These are phyloP conservation scores for Lupinus albus DNA, from an alignment of 306 rosid species.

Conservation along the genomic window DNA sequence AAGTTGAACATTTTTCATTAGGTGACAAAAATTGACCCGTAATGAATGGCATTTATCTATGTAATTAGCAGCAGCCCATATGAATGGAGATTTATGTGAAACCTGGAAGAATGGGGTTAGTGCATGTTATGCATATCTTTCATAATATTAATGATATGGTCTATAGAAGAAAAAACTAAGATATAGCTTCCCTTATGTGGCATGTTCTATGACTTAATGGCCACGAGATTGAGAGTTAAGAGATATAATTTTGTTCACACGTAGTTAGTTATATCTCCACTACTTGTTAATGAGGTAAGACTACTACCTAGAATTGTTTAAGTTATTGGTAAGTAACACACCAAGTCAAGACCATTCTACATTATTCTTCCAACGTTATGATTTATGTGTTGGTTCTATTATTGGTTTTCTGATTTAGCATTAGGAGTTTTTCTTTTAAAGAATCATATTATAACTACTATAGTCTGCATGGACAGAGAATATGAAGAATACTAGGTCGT, in stretches of 20 bases:
- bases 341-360: constrained; percentile 14
- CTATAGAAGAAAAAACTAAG: constrained; percentile 4
- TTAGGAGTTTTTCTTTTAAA: no score
- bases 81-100: constrained; percentile 41
- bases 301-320: constrained; percentile 12
- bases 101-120: constrained; percentile 20
- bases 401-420: no score
- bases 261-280: constrained; percentile 43
- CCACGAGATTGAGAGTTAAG: not conserved
- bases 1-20: constrained; percentile 14
- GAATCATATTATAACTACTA: not conserved
- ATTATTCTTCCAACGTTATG: not conserved
- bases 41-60: not conserved
- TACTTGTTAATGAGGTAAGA: constrained; percentile 34
- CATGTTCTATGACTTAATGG: constrained; percentile 19
- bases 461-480: not conserved
- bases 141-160: constrained; percentile 1
- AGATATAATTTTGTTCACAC: not conserved
- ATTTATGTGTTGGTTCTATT: no score
- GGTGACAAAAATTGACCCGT: constrained; percentile 38
- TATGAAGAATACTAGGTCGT: not conserved
- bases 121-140: not conserved
- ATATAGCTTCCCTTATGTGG: constrained; percentile 9
- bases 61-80: constrained; percentile 30
- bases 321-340: constrained; percentile 12